Evolutionary conservation across 192 early-diverging fungal genomes (phyloP).

Genomic region (Spinellus fusiger): DNA sequence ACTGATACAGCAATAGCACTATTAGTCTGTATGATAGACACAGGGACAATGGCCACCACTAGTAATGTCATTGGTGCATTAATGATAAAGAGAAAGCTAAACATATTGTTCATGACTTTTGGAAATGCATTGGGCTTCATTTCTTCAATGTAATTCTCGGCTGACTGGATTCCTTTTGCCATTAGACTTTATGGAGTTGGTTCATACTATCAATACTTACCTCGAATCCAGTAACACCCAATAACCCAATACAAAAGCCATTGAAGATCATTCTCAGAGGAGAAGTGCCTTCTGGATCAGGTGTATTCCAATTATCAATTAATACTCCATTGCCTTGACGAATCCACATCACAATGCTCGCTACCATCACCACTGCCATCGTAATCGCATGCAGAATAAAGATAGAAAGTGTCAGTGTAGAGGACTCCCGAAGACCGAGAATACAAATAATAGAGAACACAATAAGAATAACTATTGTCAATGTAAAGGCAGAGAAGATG

Average conservation of each 20-base stretch:
- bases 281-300: conserved; percentile 23
- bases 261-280: conserved; percentile 35
- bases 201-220: conserved; percentile 1
- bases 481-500: conserved; percentile 28
- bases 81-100: conserved; percentile 31
- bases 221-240: conserved; percentile 49
- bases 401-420: conserved; percentile 41
- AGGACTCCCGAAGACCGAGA: conserved; percentile 45
- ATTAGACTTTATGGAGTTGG: neutral
- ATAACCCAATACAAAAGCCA: conserved; percentile 51
- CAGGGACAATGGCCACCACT: conserved; percentile 38
- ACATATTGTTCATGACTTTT: conserved; percentile 54
- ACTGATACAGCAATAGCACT: conserved; percentile 36
- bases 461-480: conserved; percentile 40
- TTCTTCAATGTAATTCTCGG: conserved; percentile 53
- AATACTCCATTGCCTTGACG: conserved; percentile 32
- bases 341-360: conserved; percentile 37
- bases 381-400: conserved; percentile 40
- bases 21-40: conserved; percentile 33
- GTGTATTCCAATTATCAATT: conserved; percentile 39
- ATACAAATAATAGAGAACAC: conserved; percentile 42
- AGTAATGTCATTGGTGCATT: conserved; percentile 47
- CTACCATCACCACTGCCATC: conserved; percentile 35
- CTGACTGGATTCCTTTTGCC: conserved; percentile 12
- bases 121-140: conserved; percentile 49